Conservation (phyloP, 1,139 yeast species). For the Petasospora rhodanensis region DNA sequence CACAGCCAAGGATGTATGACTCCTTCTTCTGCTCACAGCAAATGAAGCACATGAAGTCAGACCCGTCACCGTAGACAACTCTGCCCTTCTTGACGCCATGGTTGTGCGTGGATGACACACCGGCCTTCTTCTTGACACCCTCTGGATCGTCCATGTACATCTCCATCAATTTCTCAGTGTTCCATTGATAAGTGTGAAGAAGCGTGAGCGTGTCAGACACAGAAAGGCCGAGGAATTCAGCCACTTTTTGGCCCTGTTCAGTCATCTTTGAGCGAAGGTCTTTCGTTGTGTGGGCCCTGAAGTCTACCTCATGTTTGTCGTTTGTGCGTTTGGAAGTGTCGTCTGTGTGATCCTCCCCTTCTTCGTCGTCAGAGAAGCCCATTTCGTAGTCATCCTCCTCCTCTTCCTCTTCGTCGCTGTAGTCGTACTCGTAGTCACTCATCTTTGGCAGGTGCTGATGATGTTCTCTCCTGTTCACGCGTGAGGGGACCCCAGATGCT, state of each 20-base stretch:
- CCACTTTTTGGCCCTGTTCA: slow-evolving; percentile 20
- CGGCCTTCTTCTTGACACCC: slow-evolving; percentile 42
- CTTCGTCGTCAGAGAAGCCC: slow-evolving; percentile 2
- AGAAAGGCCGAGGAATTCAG: slow-evolving; percentile 33
- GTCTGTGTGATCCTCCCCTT: no score
- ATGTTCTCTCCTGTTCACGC: background rate
- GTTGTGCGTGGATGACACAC: no score
- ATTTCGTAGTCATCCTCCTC: slow-evolving; percentile 1
- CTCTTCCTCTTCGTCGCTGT: slow-evolving; percentile 1
- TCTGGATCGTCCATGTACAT: slow-evolving; percentile 54
- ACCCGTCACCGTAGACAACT: background rate
- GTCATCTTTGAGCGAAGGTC: slow-evolving; percentile 20
- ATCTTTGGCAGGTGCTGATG: no score
- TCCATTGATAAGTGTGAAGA: slow-evolving; percentile 67
- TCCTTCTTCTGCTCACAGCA: slow-evolving; percentile 58
- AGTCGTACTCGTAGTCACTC: slow-evolving; percentile 8
- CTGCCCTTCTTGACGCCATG: background rate
- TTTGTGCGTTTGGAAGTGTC: no score
- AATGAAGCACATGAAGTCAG: slow-evolving; percentile 50
- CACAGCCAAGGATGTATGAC: slow-evolving; percentile 58
- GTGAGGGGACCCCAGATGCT: no score
- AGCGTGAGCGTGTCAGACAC: slow-evolving; percentile 44
- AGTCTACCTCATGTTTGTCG: background rate
- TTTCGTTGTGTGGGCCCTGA: slow-evolving; percentile 8
- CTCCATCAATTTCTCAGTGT: slow-evolving; percentile 65